These are phyloP conservation scores for Phaeosphaeria sp. DNA, from an alignment of 2,329 filamentous ascomycete genomes.

Conservation along the genomic window DNA sequence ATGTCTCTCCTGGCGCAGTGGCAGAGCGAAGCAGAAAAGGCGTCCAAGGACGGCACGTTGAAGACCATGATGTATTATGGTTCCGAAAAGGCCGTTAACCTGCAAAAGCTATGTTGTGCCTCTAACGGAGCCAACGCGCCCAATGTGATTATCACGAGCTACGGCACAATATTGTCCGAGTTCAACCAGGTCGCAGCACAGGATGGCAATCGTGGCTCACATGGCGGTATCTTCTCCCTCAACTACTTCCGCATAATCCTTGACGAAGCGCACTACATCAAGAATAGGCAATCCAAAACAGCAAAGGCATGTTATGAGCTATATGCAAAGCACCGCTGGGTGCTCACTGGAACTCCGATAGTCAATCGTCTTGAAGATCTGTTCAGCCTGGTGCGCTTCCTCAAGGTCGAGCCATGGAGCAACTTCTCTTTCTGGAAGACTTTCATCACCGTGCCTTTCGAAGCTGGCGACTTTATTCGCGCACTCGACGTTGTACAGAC, in stretches of 20 bases:
- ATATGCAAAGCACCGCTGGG: slow-evolving; percentile 85
- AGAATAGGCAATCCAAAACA: slow-evolving; percentile 85
- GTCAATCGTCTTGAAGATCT: slow-evolving; percentile 95
- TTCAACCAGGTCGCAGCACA: slow-evolving; percentile 75
- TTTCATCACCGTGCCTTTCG: slow-evolving; percentile 96
- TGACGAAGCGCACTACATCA: slow-evolving; percentile 94
- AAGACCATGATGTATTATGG: slow-evolving; percentile 93
- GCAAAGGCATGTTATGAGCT: slow-evolving; percentile 94
- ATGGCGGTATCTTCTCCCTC: slow-evolving; percentile 80
- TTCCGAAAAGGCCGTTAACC: slow-evolving; percentile 77
- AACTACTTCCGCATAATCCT: slow-evolving; percentile 95
- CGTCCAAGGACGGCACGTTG: slow-evolving; percentile 81
- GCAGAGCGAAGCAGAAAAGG: slow-evolving; percentile 93
- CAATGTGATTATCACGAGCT: slow-evolving; percentile 92
- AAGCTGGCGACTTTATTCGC: slow-evolving; percentile 91
- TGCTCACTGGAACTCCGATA: slow-evolving; percentile 92
- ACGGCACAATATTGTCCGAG: slow-evolving; percentile 89
- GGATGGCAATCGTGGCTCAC: slow-evolving; percentile 68
- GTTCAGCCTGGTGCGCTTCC: slow-evolving; percentile 89
- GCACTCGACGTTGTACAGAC: slow-evolving; percentile 97
- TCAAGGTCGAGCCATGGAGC: slow-evolving; percentile 95
- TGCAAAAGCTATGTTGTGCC: slow-evolving; percentile 78
- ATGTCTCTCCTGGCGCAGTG: slow-evolving; percentile 97
- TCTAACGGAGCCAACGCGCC: slow-evolving; percentile 78
- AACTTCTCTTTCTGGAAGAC: slow-evolving; percentile 99